Conservation (phyloP, 1,284 basidiomycete species). For the Agaricales sp. region DNA sequence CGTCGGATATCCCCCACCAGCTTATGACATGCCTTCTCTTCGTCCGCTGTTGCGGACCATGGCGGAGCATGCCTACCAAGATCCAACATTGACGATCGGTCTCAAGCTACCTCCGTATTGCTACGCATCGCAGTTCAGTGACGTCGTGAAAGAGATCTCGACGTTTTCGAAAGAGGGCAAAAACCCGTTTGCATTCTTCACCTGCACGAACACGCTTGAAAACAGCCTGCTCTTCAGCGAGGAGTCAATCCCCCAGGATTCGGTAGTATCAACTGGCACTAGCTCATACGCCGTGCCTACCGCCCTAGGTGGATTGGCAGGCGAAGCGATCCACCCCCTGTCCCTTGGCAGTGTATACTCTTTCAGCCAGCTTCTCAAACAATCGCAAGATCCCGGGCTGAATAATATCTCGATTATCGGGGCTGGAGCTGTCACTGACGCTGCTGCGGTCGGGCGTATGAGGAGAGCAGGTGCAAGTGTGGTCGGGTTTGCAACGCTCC, state of each 20-base stretch:
- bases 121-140: constrained; percentile 47
- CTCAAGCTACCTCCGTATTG: constrained; percentile 77
- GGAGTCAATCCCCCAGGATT: constrained; percentile 45
- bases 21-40: constrained; percentile 42
- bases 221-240: constrained; percentile 56
- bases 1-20: constrained; percentile 46
- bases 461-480: constrained; percentile 55
- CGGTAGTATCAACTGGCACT: constrained; percentile 9
- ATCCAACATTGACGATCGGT: constrained; percentile 54
- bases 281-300: no score
- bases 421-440: constrained; percentile 65
- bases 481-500: constrained; percentile 29
- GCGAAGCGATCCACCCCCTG: constrained; percentile 63
- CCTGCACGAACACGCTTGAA: constrained; percentile 73
- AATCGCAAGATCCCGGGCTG: constrained; percentile 25
- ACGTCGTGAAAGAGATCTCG: constrained; percentile 37
- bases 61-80: constrained; percentile 32
- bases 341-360: constrained; percentile 65
- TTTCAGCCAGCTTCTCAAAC: constrained; percentile 41
- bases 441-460: constrained; percentile 54
- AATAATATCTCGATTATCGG: constrained; percentile 53
- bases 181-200: constrained; percentile 59
- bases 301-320: constrained; percentile 63
- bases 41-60: constrained; percentile 43
- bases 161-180: no score